Percentiles rank a stretch among this genome's conserved stretches.
Conservation (phyloP, 352 stramenopile genomes). For the Elongisporangium prolatum region DNA sequence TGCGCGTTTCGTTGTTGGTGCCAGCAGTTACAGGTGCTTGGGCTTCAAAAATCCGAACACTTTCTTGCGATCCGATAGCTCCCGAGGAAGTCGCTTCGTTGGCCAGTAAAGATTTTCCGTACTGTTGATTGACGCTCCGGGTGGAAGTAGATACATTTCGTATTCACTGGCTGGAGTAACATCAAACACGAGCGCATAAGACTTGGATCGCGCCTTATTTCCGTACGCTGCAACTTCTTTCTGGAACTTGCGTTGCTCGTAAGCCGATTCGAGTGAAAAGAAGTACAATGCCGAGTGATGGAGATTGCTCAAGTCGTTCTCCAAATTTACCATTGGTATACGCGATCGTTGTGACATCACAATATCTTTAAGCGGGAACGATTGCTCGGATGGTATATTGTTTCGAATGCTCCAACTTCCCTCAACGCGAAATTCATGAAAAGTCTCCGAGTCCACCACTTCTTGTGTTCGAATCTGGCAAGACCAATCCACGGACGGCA, state of each 20-base stretch:
- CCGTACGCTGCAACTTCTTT: constrained; percentile 60
- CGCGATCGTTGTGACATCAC: constrained; percentile 32
- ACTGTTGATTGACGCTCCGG: constrained; percentile 73
- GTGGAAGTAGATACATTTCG: constrained; percentile 63
- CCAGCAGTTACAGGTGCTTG: constrained; percentile 17
- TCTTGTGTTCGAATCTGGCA: constrained; percentile 51
- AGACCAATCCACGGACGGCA: constrained; percentile 30
- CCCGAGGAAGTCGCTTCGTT: constrained; percentile 29
- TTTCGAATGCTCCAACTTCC: constrained; percentile 39
- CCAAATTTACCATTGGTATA: constrained; percentile 39
- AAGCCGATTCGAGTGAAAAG: constrained; percentile 58
- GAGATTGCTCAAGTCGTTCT: constrained; percentile 31
- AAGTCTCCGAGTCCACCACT: constrained; percentile 26
- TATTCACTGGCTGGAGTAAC: constrained; percentile 35
- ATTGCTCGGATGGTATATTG: constrained; percentile 17
- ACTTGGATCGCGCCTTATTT: constrained; percentile 51
- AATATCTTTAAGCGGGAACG: constrained; percentile 23
- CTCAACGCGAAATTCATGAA: constrained; percentile 55
- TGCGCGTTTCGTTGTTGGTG: background rate
- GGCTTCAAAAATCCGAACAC: constrained; percentile 60
- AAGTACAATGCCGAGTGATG: constrained; percentile 41
- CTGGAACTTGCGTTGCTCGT: constrained; percentile 72
- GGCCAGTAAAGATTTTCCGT: constrained; percentile 69
- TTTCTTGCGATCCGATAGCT: constrained; percentile 44
- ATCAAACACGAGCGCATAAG: constrained; percentile 38